A percentile compares a stretch with the other conserved stretches of the same genome.
These are phyloP conservation scores for Litsea cubeba DNA, from an alignment of 164 flowering plant species.

Conservation along the genomic window DNA sequence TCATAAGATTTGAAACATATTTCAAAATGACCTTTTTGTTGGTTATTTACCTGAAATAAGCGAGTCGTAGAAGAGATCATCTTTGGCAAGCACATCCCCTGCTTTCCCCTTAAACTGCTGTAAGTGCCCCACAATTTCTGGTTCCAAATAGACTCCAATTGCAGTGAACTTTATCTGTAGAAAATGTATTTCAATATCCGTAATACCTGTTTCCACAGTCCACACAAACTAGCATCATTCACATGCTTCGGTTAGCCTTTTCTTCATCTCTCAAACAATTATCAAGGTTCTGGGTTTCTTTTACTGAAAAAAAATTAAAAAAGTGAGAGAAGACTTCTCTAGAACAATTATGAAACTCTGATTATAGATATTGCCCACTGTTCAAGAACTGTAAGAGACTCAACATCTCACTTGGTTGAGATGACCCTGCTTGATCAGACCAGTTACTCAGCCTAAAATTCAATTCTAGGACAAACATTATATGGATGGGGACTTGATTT, in stretches of 20 bases:
- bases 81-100: conserved; percentile 17
- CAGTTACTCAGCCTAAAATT: too few relatives aligned
- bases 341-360: neutral
- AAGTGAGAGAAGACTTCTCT: too few relatives aligned
- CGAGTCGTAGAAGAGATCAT: conserved; percentile 79
- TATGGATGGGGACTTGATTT: too few relatives aligned
- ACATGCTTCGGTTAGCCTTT: too few relatives aligned
- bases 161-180: conserved; percentile 92
- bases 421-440: too few relatives aligned
- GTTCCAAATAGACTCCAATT: conserved; percentile 85
- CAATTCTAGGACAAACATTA: too few relatives aligned
- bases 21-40: too few relatives aligned
- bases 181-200: conserved; percentile 91
- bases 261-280: too few relatives aligned
- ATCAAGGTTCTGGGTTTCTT: too few relatives aligned
- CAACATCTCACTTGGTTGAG: neutral
- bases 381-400: neutral
- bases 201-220: conserved; percentile 52
- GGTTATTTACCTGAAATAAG: conserved; percentile 49
- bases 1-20: too few relatives aligned
- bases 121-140: conserved; percentile 49
- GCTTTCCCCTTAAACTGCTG: conserved; percentile 15
- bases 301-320: too few relatives aligned
- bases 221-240: neutral
- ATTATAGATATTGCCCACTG: neutral